Evolutionary conservation across 495 filamentous ascomycete genomes (phyloP), one percentile per base, ranked within the genome.

Genomic region (Cryomyces antarcticus): DNA sequence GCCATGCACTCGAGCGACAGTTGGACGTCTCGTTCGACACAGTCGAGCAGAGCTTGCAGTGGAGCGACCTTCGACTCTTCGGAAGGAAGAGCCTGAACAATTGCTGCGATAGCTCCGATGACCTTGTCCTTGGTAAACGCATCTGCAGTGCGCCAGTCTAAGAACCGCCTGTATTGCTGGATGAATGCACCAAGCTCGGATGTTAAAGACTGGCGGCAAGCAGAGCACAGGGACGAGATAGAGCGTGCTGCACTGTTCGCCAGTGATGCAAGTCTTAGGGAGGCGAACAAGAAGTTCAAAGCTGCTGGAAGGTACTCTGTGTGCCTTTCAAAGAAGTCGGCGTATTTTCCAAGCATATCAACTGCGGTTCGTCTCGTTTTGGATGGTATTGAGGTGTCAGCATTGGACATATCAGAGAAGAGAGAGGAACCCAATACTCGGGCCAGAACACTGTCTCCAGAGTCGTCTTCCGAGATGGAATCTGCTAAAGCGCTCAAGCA

Each of bases 201-300:
- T 0, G 73, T 77, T 24, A 97, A 64, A 33, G 73, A 67, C 30
- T 61, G 62, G 27, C 88, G 75, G 46, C 87, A 94, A 13, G 81
- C 78, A 24, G 74, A 81, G 54, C 85, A 93, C 6, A 94, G 71
- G 4, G 72, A 72, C 11, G 69, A 64, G 39, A 97, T 93, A 0
- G 86, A 83, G 40, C 72, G 72, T 4, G 87, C 86, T n/a, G 86
- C 82, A 35, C 71, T 63, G 12, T 67, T 62, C 9, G 80, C 77
- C 38, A 92, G 70, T 9, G 69, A 60, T 6, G 71, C 68, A 28
- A 77, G 73, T 17, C 72, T 69, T 30, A 93, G 63, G 2, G 82
- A 79, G 36, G 68, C 68, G 52, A 95, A 93, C 4, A 95, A 68
- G 41, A 93, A 78, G 45, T 78, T 85, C 29, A 97, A 62, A 3